These are phyloP conservation scores for Russula compacta DNA, from an alignment of 768 basidiomycete species.

Conservation along the genomic window DNA sequence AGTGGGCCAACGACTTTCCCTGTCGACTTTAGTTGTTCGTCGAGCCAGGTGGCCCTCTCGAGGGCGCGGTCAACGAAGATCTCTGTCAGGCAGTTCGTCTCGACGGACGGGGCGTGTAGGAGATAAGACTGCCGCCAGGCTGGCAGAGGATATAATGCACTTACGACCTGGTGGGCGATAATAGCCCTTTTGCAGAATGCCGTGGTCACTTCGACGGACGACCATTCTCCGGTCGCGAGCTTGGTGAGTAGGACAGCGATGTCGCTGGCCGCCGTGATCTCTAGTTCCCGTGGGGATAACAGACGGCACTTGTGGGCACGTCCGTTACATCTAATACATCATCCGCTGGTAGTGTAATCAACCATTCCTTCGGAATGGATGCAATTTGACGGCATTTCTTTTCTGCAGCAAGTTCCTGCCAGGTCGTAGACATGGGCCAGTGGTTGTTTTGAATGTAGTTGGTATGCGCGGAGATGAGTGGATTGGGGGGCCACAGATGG, in stretches of 20 bases:
- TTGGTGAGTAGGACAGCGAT: conserved; percentile 38
- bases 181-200: conserved; percentile 43
- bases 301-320: conserved; percentile 49
- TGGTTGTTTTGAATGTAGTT: no score
- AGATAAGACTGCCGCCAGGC: background rate
- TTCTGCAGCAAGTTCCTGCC: conserved; percentile 14
- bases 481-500: no score
- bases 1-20: conserved; percentile 38
- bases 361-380: conserved; percentile 58
- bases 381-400: conserved; percentile 34
- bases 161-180: conserved; percentile 41
- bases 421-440: conserved; percentile 7
- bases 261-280: conserved; percentile 51
- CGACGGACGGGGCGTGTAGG: background rate
- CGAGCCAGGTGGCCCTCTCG: conserved; percentile 34
- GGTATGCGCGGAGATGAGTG: no score
- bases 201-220: conserved; percentile 41
- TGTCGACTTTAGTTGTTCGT: conserved; percentile 31
- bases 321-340: conserved; percentile 42
- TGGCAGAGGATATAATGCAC: conserved; percentile 10
- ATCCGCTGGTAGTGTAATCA: conserved; percentile 39
- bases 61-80: conserved; percentile 40
- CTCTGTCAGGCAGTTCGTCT: conserved; percentile 45
- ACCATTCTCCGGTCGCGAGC: conserved; percentile 46
- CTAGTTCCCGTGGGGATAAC: conserved; percentile 45